These are phyloP conservation scores for Chlorella sp. DNA, from an alignment of 139 green algal genomes.

Conservation along the genomic window DNA sequence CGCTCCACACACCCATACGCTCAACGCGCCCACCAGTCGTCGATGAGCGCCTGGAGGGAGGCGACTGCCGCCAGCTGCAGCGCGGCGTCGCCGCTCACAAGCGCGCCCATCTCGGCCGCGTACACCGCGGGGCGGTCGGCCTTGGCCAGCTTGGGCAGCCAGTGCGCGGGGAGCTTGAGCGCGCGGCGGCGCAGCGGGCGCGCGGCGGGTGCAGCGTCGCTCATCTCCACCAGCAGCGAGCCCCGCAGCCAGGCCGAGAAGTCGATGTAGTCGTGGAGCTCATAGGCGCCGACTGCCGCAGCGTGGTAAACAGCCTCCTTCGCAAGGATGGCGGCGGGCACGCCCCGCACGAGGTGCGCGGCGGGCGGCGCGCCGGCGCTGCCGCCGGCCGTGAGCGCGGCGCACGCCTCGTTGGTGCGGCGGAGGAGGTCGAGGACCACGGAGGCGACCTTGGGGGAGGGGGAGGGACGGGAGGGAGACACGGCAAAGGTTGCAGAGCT, in stretches of 20 bases:
- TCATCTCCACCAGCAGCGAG: constrained; percentile 54
- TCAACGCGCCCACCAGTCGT: constrained; percentile 67
- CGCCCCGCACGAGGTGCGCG: neutral
- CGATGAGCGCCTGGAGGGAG: constrained; percentile 69
- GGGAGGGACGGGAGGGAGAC: neutral
- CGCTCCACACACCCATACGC: neutral
- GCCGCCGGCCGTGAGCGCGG: constrained; percentile 35
- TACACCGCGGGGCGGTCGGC: constrained; percentile 62
- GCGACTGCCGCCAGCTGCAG: constrained; percentile 65
- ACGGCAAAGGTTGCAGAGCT: no score
- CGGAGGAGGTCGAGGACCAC: constrained; percentile 56
- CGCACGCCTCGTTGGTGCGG: constrained; percentile 28
- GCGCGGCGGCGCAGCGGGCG: constrained; percentile 55
- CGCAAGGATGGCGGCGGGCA: constrained; percentile 48
- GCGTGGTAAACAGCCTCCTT: constrained; percentile 90
- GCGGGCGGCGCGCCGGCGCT: constrained; percentile 9
- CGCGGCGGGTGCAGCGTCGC: constrained; percentile 24
- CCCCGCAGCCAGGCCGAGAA: constrained; percentile 39
- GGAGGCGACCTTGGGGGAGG: constrained; percentile 51
- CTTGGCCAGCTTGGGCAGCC: constrained; percentile 47
- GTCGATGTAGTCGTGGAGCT: constrained; percentile 85
- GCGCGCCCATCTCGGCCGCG: constrained; percentile 40
- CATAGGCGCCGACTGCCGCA: constrained; percentile 69
- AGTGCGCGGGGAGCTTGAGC: constrained; percentile 57
- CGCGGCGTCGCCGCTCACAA: constrained; percentile 50